These are phyloP conservation scores for Furcasterigmium sp. DNA, from an alignment of 2,329 filamentous ascomycete species.

Conservation along the genomic window DNA sequence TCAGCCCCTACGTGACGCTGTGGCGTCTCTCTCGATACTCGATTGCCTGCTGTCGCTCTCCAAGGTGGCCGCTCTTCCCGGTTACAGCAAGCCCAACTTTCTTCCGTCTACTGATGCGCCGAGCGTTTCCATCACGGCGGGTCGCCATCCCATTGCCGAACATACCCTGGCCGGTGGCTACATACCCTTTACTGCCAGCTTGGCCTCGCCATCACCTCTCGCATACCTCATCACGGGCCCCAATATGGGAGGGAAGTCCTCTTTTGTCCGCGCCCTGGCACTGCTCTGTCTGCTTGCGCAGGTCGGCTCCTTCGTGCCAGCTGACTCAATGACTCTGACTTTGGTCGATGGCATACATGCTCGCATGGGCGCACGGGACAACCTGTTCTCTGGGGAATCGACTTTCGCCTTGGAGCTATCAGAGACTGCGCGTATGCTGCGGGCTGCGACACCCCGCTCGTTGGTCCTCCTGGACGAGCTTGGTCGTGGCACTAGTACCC, in stretches of 20 bases:
- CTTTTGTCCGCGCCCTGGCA: slow-evolving; percentile 87
- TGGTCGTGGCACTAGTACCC: slow-evolving; percentile 86
- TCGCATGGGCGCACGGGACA: slow-evolving; percentile 93
- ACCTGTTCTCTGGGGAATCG: slow-evolving; percentile 88
- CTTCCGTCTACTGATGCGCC: slow-evolving; percentile 56
- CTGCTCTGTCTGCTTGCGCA: slow-evolving; percentile 92
- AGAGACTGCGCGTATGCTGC: slow-evolving; percentile 87
- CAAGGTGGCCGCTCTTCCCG: slow-evolving; percentile 76
- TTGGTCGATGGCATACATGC: slow-evolving; percentile 90
- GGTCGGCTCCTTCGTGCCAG: slow-evolving; percentile 90
- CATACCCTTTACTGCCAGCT: slow-evolving; percentile 80
- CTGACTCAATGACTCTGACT: slow-evolving; percentile 66
- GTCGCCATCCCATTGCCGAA: slow-evolving; percentile 94
- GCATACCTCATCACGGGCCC: slow-evolving; percentile 90
- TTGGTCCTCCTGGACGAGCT: slow-evolving; percentile 94
- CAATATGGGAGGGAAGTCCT: slow-evolving; percentile 99
- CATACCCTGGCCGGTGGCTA: slow-evolving; percentile 80
- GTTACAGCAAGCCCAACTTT: slow-evolving; percentile 75
- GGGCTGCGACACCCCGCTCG: slow-evolving; percentile 76
- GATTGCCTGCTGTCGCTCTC: slow-evolving; percentile 88
- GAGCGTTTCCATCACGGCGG: slow-evolving; percentile 65
- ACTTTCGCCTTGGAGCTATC: slow-evolving; percentile 98
- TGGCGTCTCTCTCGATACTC: slow-evolving; percentile 78
- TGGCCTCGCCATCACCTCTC: slow-evolving; percentile 60
- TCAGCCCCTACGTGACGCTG: slow-evolving; percentile 81